Evolutionary conservation across 169 alveolate species (phyloP).

Genomic region (Plasmodium ovale): DNA sequence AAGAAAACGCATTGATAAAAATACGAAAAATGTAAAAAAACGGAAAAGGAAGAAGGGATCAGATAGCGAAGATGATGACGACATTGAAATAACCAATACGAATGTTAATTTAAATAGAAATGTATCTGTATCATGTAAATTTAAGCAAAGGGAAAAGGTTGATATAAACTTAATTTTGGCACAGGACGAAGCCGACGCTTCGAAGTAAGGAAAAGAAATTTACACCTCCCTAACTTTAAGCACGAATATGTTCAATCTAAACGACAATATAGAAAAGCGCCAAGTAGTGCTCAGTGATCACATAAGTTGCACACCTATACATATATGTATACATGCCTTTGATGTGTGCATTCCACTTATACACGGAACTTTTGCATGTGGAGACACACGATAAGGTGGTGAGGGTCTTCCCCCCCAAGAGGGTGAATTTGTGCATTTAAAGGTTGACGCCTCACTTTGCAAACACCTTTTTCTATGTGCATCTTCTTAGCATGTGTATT

Average conservation of each 20-base stretch:
- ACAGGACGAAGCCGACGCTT: conserved; percentile 85
- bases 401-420: too few relatives aligned
- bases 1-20: conserved; percentile 55
- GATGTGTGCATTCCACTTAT: too few relatives aligned
- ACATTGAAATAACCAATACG: conserved; percentile 56
- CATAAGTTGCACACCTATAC: not conserved
- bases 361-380: too few relatives aligned
- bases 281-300: not conserved
- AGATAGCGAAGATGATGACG: conserved; percentile 71
- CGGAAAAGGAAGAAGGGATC: conserved; percentile 67
- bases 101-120: conserved; percentile 42
- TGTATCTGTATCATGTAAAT: conserved; percentile 39
- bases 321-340: not conserved
- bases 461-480: not conserved
- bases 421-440: too few relatives aligned
- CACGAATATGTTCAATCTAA: too few relatives aligned
- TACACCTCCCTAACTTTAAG: not conserved
- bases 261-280: not conserved
- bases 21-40: conserved; percentile 35
- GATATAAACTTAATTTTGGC: conserved; percentile 82
- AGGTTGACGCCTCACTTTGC: too few relatives aligned
- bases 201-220: conserved; percentile 73
- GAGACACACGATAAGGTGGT: too few relatives aligned
- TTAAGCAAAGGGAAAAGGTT: conserved; percentile 81
- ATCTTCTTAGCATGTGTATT: not conserved